phyloP scores from a whole-genome alignment of 2,329 filamentous ascomycete genomes.

The Pseudogymnoascus sp. region DNA sequence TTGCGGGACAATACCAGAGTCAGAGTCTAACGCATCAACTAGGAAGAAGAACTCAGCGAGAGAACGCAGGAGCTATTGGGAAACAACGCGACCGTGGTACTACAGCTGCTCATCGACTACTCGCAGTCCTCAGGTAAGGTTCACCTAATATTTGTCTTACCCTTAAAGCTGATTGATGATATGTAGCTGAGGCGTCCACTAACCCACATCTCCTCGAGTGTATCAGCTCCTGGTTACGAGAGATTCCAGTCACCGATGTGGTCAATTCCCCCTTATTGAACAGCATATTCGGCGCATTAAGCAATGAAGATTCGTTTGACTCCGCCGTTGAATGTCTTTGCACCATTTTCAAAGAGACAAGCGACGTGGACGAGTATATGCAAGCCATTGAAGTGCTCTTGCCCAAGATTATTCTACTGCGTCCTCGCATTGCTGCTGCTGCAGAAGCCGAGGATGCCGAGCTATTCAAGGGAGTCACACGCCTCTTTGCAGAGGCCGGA shows the following conservation, averaged over 20 bases:
- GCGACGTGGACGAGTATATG: conserved; percentile 85
- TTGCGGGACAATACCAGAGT: conserved; percentile 29
- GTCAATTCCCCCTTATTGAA: conserved; percentile 79
- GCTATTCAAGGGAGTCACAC: conserved; percentile 77
- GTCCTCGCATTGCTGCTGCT: conserved; percentile 65
- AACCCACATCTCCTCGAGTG: conserved; percentile 91
- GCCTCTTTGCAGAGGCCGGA: conserved; percentile 85
- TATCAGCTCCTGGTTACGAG: conserved; percentile 91
- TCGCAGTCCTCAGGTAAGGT: conserved; percentile 78
- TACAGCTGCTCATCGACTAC: conserved; percentile 82
- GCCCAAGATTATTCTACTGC: conserved; percentile 67
- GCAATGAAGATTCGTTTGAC: conserved; percentile 70
- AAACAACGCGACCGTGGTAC: conserved; percentile 81
- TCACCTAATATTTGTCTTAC: background rate
- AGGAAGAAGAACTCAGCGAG: conserved; percentile 89
- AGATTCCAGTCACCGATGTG: conserved; percentile 76
- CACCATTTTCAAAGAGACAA: conserved; percentile 82
- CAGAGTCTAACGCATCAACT: conserved; percentile 42
- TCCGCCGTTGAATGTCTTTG: conserved; percentile 88
- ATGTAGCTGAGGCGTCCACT: conserved; percentile 61
- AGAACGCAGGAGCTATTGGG: conserved; percentile 84
- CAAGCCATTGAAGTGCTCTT: conserved; percentile 74
- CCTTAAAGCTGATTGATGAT: conserved; percentile 18
- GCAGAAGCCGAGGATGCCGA: conserved; percentile 78
- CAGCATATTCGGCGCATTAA: conserved; percentile 68